Base-by-base conservation (phyloP, 345 rosid genomes). In the Reutealis trisperma region DNA sequence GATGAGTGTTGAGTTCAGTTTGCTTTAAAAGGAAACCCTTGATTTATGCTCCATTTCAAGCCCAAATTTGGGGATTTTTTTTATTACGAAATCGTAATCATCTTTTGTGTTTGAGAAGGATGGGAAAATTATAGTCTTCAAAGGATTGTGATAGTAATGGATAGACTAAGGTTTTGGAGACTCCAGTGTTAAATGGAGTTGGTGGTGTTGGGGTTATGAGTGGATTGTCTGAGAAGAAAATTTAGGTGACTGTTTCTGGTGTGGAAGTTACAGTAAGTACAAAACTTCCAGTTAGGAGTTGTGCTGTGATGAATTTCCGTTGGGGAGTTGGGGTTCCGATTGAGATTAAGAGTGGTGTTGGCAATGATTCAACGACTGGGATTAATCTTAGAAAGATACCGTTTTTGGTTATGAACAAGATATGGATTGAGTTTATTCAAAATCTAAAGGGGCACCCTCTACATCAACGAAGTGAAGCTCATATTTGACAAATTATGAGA, bases 251-350 rank as follows among this genome's bases (percentile, higher is more conserved):
- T 55, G 75, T 93, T 1, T 84, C 97, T 6, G 94, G 98, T 0
- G 75, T 92, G 10, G 96, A 95, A 77, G 84, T 93, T 16, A 82
- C 92, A 22, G 99, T 97, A 49, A 89, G 81, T 85, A 93, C 99
- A 47, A 79, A 75, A 24, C 74, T 95, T 4, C 98, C 99, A 3
- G 84, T 93, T 47, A 88, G 85, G 84, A 86, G 89, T 44, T 84
- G 83, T 8, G 94, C 93, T 12, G 85, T 90, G 3, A 79, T 93
- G 77, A 92, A 84, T 77, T 90, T 89, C 88, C 85, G 97, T 70
- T 95, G 99, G 99, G 99, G 99, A 2, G 88, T 95, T 61, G 86
- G 94, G 91, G 87, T 91, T 71, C 99, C 99, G 8, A 82, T 87
- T 63, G 96, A 90, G 80, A 78, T 75, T 24, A 86, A 84, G 70